Conservation (phyloP, 352 stramenopile species). For the Phytophthora tubulina region DNA sequence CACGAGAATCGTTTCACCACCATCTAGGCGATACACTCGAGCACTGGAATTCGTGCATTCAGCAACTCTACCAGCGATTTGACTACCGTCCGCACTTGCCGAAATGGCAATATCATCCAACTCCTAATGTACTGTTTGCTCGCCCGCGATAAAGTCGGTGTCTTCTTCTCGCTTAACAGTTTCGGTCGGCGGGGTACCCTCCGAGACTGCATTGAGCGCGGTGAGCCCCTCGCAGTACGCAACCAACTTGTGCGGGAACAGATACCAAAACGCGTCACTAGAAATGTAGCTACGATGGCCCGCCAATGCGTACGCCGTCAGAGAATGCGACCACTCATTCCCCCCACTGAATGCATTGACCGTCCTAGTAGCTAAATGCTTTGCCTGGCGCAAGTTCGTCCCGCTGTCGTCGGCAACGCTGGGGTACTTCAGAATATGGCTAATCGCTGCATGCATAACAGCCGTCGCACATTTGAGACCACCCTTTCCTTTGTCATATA, state of each 20-base stretch:
- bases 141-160: no score
- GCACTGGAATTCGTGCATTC: not conserved
- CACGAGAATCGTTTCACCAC: constrained; percentile 2
- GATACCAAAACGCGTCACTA: constrained; percentile 21
- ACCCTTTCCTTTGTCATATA: constrained; percentile 17
- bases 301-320: constrained; percentile 17
- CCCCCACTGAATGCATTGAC: constrained; percentile 21
- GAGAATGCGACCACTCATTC: constrained; percentile 14
- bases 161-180: no score
- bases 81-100: not conserved
- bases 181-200: no score
- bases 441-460: constrained; percentile 8
- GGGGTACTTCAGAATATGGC: constrained; percentile 8
- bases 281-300: constrained; percentile 8
- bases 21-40: not conserved
- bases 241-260: constrained; percentile 15
- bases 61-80: not conserved
- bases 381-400: not conserved
- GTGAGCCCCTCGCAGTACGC: not conserved
- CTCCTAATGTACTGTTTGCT: no score
- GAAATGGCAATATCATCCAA: no score
- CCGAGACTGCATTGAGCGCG: no score
- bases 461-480: not conserved
- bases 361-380: constrained; percentile 11
- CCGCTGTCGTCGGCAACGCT: constrained; percentile 15